These are phyloP conservation scores for Xerocomellus chrysenteron DNA, from an alignment of 768 basidiomycete genomes.

Conservation along the genomic window DNA sequence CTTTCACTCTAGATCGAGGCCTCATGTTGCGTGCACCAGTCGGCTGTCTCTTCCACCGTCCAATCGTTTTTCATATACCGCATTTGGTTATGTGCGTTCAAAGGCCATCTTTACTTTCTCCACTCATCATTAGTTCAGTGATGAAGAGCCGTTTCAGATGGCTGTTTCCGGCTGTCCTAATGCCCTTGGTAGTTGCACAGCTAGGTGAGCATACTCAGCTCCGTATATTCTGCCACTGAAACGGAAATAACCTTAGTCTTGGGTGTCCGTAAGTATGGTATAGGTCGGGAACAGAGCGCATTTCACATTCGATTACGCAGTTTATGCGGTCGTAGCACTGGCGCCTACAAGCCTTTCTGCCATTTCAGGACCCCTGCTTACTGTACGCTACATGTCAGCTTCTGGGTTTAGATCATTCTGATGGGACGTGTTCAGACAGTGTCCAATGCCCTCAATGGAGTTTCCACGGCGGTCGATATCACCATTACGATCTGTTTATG, in stretches of 20 bases:
- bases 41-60: conserved; percentile 18
- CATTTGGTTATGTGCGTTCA: conserved; percentile 22
- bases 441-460: conserved; percentile 14
- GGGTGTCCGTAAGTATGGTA: conserved; percentile 9
- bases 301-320: conserved; percentile 8
- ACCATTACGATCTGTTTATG: conserved; percentile 21
- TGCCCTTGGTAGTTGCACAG: conserved; percentile 19
- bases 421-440: conserved; percentile 10
- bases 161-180: conserved; percentile 15
- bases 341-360: conserved; percentile 12
- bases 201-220: conserved; percentile 6
- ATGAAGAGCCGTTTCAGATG: conserved; percentile 16
- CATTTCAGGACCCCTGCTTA: conserved; percentile 19
- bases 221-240: background rate
- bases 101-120: background rate
- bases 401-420: background rate
- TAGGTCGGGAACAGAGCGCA: background rate
- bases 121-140: conserved; percentile 7
- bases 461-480: conserved; percentile 17
- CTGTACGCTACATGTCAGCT: conserved; percentile 4
- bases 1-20: background rate
- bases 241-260: conserved; percentile 9
- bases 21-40: conserved; percentile 19
- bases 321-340: conserved; percentile 17
- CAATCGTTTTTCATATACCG: conserved; percentile 28